Evolutionary conservation across 2,329 filamentous ascomycete genomes (phyloP).

Genomic region (Gnomoniopsis smithogilvyi): DNA sequence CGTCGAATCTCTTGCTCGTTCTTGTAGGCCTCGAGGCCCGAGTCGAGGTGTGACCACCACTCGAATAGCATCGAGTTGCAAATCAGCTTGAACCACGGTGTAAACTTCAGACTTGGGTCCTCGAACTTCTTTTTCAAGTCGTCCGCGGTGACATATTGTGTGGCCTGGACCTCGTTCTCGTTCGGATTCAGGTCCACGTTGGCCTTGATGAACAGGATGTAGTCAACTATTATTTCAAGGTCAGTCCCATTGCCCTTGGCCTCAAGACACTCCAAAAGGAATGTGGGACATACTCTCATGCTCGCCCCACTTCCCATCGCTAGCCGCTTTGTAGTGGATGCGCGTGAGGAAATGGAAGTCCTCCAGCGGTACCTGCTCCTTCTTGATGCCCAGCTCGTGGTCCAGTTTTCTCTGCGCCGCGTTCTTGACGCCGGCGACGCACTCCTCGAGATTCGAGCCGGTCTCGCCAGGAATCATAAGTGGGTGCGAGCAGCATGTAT

Average conservation of each 20-base stretch:
- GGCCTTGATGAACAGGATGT: slow-evolving; percentile 97
- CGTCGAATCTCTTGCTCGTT: slow-evolving; percentile 84
- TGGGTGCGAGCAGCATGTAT: slow-evolving; percentile 98
- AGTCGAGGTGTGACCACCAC: slow-evolving; percentile 89
- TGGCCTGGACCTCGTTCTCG: slow-evolving; percentile 84
- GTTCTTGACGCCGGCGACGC: slow-evolving; percentile 81
- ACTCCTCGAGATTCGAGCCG: slow-evolving; percentile 74
- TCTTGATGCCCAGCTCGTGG: slow-evolving; percentile 91
- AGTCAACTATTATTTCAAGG: slow-evolving; percentile 70
- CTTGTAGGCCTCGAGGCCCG: slow-evolving; percentile 78
- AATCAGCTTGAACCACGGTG: slow-evolving; percentile 99
- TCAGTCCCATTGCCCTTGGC: not conserved
- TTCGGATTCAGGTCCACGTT: slow-evolving; percentile 82
- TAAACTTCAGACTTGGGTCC: slow-evolving; percentile 79
- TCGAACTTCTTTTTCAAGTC: slow-evolving; percentile 83
- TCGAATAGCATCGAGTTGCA: slow-evolving; percentile 97
- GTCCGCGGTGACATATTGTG: slow-evolving; percentile 77
- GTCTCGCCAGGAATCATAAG: slow-evolving; percentile 90
- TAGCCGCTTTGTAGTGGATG: slow-evolving; percentile 97
- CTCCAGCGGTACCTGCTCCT: slow-evolving; percentile 83
- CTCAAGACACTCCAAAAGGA: not conserved
- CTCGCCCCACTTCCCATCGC: slow-evolving; percentile 97
- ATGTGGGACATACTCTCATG: slow-evolving; percentile 75
- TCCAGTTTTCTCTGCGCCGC: slow-evolving; percentile 91
- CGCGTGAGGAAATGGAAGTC: slow-evolving; percentile 91